Evolutionary conservation across 768 basidiomycete species (phyloP), one percentile per base, ranked within the genome.

Genomic region (Leccinum imitatum): DNA sequence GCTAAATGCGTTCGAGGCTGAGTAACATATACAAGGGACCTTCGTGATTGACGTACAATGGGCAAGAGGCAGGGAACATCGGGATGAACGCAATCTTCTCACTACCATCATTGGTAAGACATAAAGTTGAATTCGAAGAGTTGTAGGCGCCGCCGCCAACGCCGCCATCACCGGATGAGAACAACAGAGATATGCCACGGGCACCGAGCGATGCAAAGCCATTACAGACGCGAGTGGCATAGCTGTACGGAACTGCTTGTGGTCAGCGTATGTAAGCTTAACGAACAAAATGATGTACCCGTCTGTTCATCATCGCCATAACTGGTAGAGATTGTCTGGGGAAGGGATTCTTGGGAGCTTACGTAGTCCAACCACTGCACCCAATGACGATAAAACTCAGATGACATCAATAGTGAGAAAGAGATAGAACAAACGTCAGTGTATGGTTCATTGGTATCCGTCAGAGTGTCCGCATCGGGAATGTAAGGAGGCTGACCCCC

Each of bases 251-350:
- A 25, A 90, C 86, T 85, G 50, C 14, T 3, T 17, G 13, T 14
- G 23, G 25, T 61, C 31, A 68, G 58, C 52, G 1, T 5, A 30
- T 30, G 50, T 15, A 13, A 7, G n/a, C 6, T 27, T n/a, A 17
- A 47, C 1, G 3, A 33, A 30, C n/a, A 25, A 31, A 54, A 47
- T 3, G 33, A 21, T 6, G 19, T 46, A 86, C 87, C 82, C 25
- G 87, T 85, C 67, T 88, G 87, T 59, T 91, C 90, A 59, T 84
- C 80, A 53, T 91, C 89, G 6, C 80, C 86, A 67, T 91, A 91
- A 63, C 86, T 87, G 0, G 87, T 90, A 1, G 87, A 87, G 53
- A 91, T 88, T 5, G 83, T 77, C 62, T 83, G 79, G 14, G 88
- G 87, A 2, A 80, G 71, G 41, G 75, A 68, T 11, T 73, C 54